Conservation (phyloP, 495 filamentous ascomycete genomes). For the Aspergillus asperescens region DNA sequence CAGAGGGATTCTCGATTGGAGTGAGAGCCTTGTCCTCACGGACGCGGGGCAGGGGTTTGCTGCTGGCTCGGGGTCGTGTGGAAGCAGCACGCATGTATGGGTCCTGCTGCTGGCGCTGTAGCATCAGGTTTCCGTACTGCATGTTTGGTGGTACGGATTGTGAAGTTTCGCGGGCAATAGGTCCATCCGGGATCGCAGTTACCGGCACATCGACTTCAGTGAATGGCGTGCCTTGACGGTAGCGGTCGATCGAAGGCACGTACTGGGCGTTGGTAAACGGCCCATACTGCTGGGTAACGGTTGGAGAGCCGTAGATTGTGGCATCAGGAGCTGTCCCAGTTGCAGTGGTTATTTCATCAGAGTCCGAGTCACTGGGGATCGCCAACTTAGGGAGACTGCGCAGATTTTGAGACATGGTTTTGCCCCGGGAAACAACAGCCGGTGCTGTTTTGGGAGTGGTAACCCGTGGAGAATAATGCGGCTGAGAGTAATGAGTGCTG, state of each 20-base stretch:
- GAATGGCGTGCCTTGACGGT: slow-evolving; percentile 72
- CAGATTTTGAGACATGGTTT: slow-evolving; percentile 35
- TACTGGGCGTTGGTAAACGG: no score
- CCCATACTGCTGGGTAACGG: no score
- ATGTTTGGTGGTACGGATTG: slow-evolving; percentile 94
- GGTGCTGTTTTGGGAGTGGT: slow-evolving; percentile 40
- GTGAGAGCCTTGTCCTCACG: slow-evolving; percentile 15
- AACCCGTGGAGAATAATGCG: slow-evolving; percentile 30
- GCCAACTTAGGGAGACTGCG: slow-evolving; percentile 53
- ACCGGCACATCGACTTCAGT: slow-evolving; percentile 89
- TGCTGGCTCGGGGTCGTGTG: background rate
- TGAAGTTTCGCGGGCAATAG: slow-evolving; percentile 64
- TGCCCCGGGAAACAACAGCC: slow-evolving; percentile 43
- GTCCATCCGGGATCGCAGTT: slow-evolving; percentile 63
- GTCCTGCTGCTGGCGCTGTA: no score
- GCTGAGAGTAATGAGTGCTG: no score
- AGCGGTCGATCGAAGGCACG: slow-evolving; percentile 39
- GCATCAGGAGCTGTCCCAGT: background rate
- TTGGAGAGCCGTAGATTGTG: background rate
- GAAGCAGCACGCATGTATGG: slow-evolving; percentile 41
- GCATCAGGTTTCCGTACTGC: slow-evolving; percentile 50
- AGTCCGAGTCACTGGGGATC: slow-evolving; percentile 37
- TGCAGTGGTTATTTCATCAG: background rate
- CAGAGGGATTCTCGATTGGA: slow-evolving; percentile 32
- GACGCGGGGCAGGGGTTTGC: slow-evolving; percentile 8